Conservation (phyloP, 169 alveolate species). For the Amoebophrya sp. region DNA sequence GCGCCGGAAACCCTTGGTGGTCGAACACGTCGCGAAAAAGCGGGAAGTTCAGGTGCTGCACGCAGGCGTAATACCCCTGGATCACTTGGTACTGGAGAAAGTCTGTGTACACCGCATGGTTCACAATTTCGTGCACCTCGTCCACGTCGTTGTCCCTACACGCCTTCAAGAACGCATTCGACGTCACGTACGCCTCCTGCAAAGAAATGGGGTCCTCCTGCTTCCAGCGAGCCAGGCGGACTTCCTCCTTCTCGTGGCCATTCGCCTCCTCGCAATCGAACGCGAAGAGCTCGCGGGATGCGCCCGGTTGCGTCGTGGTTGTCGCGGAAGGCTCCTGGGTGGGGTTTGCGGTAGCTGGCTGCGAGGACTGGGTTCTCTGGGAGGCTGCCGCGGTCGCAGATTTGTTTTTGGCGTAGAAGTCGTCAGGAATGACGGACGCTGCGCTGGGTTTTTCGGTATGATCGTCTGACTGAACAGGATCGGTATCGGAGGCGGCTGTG, state of each 20-base stretch:
- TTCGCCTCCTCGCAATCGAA: neutral
- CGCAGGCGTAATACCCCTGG: neutral
- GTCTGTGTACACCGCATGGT: neutral
- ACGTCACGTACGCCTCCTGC: neutral
- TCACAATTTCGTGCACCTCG: neutral
- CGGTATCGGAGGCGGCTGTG: too few relatives aligned
- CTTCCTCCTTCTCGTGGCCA: neutral
- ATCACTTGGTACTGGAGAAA: neutral
- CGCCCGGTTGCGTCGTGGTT: too few relatives aligned
- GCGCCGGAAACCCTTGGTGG: neutral
- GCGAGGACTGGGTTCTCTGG: too few relatives aligned
- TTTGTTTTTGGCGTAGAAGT: too few relatives aligned
- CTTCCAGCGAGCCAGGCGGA: neutral
- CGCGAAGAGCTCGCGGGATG: too few relatives aligned
- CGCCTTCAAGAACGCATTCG: neutral
- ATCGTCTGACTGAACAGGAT: too few relatives aligned
- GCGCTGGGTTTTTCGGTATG: too few relatives aligned
- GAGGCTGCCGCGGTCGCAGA: too few relatives aligned
- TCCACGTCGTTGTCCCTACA: neutral
- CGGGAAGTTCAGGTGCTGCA: neutral
- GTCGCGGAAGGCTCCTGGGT: too few relatives aligned
- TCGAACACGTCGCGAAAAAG: too few relatives aligned
- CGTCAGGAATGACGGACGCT: too few relatives aligned
- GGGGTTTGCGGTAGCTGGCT: too few relatives aligned
- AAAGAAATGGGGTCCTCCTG: neutral